Base-by-base conservation (phyloP, 306 rosid species). In the Inga oerstediana region DNA sequence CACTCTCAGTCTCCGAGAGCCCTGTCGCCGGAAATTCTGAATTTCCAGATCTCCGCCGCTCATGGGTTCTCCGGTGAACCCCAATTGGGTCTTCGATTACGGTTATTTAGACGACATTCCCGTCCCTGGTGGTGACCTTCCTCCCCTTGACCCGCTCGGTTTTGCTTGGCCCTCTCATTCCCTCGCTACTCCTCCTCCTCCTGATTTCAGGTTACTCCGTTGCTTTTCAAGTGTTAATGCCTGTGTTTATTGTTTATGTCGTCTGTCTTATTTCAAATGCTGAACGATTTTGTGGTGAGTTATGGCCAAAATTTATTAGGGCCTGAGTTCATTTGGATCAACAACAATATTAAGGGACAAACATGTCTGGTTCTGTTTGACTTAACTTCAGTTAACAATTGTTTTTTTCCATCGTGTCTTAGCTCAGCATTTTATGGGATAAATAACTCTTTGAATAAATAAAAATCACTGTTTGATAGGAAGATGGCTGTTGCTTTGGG, bases 11-110 rank as follows among this genome's bases (percentile, higher is more conserved):
- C 34, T 73, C 73, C 74, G 48, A 27, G 17, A 58, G 6, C 52
- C 37, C 54, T 20, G 4, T 49, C 61, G 74, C 85, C 61, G 72
- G 96, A 59, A 67, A 45, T 75, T 64, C 79, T 20, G 45, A 77
- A 61, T 39, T 80, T 81, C 87, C 76, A 66, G 86, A 82, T 3
- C 3, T 48, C 44, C 4, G 6, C 46, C 41, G 27, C 43, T 19
- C 45, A 90, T 92, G 94, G 83, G 69, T 22, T 89, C 92, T 52
- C 81, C 80, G 52, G 91, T 58, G 76, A 82, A 86, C 79, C 74
- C 89, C 78, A 84, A 81, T 74, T 91, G 93, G 95, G 80, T 79
- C 30, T 81, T 89, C 67, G 97, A 94, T 84, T 92, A 88, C 75
- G 89, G 84, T 65, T 71, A 86, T 72, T 78, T 91, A 10, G 97